phyloP scores from a whole-genome alignment of 108 stramenopile species.

The Chaetoceros tenuissimus region DNA sequence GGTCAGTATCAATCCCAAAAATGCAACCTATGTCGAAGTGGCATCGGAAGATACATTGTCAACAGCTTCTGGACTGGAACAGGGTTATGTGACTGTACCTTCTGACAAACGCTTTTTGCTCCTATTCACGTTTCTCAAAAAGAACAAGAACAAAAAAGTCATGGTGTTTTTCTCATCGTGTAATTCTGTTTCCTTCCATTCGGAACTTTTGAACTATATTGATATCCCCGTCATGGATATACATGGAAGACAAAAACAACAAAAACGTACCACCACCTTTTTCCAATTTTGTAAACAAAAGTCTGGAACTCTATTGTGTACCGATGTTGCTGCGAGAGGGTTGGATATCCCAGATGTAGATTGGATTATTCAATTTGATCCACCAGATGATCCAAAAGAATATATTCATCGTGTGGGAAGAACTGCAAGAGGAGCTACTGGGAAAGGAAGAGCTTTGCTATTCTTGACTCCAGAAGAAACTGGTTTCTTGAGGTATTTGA shows the following conservation, averaged over 20 bases:
- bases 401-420: conserved; percentile 94
- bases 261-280: conserved; percentile 97
- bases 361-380: conserved; percentile 99
- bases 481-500: conserved; percentile 93
- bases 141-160: conserved; percentile 98
- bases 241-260: conserved; percentile 98
- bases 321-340: conserved; percentile 98
- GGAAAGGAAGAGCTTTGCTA: conserved; percentile 92
- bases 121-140: conserved; percentile 96
- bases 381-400: conserved; percentile 98
- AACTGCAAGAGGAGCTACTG: conserved; percentile 89
- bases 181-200: conserved; percentile 98
- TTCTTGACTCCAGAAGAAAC: conserved; percentile 97
- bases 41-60: conserved; percentile 78
- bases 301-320: conserved; percentile 93
- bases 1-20: conserved; percentile 80
- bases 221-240: conserved; percentile 98
- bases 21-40: conserved; percentile 91
- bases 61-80: conserved; percentile 92
- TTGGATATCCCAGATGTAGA: conserved; percentile 96
- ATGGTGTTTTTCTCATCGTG: conserved; percentile 99
- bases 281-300: conserved; percentile 95
- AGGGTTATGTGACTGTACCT: conserved; percentile 97
- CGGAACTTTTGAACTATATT: conserved; percentile 97
- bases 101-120: conserved; percentile 95